Conservation (phyloP, 2,329 filamentous ascomycete genomes). For the Diaporthe batatas region DNA sequence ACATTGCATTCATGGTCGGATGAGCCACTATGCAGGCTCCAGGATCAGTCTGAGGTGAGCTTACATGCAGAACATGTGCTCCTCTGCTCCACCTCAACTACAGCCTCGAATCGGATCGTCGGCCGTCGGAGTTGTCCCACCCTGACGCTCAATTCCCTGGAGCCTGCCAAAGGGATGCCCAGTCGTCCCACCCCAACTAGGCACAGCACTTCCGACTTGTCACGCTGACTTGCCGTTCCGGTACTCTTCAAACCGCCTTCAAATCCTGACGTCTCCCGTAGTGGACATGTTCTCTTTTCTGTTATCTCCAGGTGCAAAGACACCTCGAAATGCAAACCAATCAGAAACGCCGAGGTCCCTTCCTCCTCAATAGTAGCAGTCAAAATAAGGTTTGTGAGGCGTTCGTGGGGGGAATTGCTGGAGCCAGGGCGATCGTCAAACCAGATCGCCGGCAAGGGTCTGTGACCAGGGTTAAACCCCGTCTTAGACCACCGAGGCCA, state of each 20-base stretch:
- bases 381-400: conserved; percentile 27
- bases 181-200: background rate
- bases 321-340: background rate
- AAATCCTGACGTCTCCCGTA: background rate
- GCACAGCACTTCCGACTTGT: conserved; percentile 1
- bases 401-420: conserved; percentile 6
- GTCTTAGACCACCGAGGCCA: background rate
- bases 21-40: no score
- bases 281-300: background rate
- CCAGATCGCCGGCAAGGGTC: conserved; percentile 19
- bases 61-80: no score
- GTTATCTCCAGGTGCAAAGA: background rate
- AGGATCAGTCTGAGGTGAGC: background rate
- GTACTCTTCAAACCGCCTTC: no score
- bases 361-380: background rate
- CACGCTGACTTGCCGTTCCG: background rate
- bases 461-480: background rate
- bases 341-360: background rate
- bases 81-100: background rate
- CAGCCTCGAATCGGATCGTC: no score
- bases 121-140: background rate
- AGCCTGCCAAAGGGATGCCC: background rate
- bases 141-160: background rate
- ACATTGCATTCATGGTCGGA: no score
- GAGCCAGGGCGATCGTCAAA: background rate